These are phyloP conservation scores for Schizothecium vesticola DNA, from an alignment of 495 filamentous ascomycete species.

Conservation along the genomic window DNA sequence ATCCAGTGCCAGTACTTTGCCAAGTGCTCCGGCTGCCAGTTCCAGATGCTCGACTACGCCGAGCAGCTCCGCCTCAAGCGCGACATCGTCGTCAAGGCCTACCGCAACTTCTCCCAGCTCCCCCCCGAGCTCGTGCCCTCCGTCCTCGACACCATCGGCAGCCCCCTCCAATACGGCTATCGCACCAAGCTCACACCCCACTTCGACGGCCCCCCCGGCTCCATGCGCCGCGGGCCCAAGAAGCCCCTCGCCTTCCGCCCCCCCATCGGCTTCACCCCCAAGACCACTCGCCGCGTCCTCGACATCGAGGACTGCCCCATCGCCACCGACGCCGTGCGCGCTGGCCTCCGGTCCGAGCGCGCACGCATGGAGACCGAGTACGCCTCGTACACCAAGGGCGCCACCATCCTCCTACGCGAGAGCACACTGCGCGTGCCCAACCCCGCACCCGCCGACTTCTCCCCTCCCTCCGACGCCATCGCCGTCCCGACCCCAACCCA, in stretches of 20 bases:
- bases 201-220: slow-evolving; percentile 65
- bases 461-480: slow-evolving; percentile 20
- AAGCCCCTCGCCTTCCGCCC: slow-evolving; percentile 52
- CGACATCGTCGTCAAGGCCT: slow-evolving; percentile 84
- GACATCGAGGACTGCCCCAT: slow-evolving; percentile 98
- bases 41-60: slow-evolving; percentile 91
- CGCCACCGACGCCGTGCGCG: slow-evolving; percentile 75
- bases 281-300: slow-evolving; percentile 63
- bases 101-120: slow-evolving; percentile 80
- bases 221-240: slow-evolving; percentile 34
- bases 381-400: slow-evolving; percentile 67
- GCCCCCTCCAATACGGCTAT: slow-evolving; percentile 85
- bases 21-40: slow-evolving; percentile 87
- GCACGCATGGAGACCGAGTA: slow-evolving; percentile 64
- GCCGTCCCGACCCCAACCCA: slow-evolving; percentile 41
- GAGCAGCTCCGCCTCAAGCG: slow-evolving; percentile 82
- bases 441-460: slow-evolving; percentile 18
- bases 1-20: slow-evolving; percentile 82
- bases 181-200: slow-evolving; percentile 95
- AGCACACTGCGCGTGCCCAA: slow-evolving; percentile 67
- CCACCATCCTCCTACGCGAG: slow-evolving; percentile 85
- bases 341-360: slow-evolving; percentile 69
- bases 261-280: slow-evolving; percentile 84
- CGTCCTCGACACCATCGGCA: slow-evolving; percentile 79
- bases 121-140: slow-evolving; percentile 67